phyloP scores from a whole-genome alignment of 306 rosid species.

The Corylus heterophylla region DNA sequence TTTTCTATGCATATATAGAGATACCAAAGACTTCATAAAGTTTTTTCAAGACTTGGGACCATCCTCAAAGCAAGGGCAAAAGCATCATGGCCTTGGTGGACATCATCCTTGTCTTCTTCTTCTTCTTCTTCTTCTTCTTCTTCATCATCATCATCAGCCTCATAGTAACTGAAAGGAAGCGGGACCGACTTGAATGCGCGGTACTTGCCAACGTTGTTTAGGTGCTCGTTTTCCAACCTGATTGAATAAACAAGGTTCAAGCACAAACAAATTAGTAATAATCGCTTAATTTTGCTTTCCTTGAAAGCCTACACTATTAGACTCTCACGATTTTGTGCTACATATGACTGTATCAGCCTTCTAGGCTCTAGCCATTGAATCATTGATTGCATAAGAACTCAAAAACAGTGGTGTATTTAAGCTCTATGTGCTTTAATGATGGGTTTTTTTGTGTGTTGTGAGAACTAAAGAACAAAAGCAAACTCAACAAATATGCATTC shows the following conservation, averaged over 20 bases:
- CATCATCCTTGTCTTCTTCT: constrained; percentile 36
- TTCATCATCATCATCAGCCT: constrained; percentile 1
- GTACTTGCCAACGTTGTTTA: constrained; percentile 71
- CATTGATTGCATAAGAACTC: neutral
- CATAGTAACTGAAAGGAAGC: constrained; percentile 56
- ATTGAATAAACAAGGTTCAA: constrained; percentile 1
- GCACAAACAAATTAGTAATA: neutral
- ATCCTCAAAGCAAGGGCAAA: neutral
- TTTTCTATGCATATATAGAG: neutral
- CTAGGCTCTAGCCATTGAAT: neutral
- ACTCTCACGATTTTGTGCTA: neutral
- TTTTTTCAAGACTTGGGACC: neutral
- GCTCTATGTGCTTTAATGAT: neutral
- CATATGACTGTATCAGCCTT: neutral
- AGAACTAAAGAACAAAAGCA: neutral
- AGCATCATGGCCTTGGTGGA: constrained; percentile 8
- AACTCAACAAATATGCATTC: neutral
- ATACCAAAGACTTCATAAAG: neutral
- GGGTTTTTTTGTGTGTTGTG: no score
- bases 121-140: constrained; percentile 16
- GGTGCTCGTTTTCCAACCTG: constrained; percentile 75
- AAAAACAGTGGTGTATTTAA: neutral
- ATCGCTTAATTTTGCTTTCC: neutral
- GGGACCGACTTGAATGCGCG: constrained; percentile 70
- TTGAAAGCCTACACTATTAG: neutral